phyloP scores from a whole-genome alignment of 2,329 filamentous ascomycete genomes.

The Didymellaceae sp. region DNA sequence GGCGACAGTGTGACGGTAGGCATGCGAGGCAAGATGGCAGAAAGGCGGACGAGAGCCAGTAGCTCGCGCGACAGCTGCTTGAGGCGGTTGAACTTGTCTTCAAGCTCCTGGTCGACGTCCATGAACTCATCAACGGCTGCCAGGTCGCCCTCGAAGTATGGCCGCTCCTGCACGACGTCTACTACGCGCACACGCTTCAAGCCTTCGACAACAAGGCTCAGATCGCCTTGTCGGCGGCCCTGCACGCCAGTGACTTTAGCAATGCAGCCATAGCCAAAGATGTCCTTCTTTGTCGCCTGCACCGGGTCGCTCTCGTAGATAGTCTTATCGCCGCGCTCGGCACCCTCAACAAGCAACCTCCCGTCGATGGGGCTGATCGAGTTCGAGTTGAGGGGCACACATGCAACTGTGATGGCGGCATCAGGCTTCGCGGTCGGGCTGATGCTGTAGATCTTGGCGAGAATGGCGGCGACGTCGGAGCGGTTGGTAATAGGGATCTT shows the following conservation, averaged over 20 bases:
- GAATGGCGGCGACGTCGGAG: constrained; percentile 84
- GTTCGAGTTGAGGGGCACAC: constrained; percentile 82
- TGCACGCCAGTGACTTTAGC: constrained; percentile 58
- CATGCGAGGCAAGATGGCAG: constrained; percentile 78
- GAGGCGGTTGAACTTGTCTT: constrained; percentile 76
- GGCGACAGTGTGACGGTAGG: constrained; percentile 75
- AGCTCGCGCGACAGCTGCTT: constrained; percentile 87
- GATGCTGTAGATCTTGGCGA: constrained; percentile 83
- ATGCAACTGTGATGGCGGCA: constrained; percentile 79
- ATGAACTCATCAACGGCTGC: constrained; percentile 71
- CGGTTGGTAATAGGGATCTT: constrained; percentile 84
- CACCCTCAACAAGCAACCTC: constrained; percentile 74
- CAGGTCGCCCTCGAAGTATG: constrained; percentile 86
- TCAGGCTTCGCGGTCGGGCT: constrained; percentile 69
- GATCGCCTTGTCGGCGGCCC: constrained; percentile 61
- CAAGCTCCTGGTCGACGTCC: constrained; percentile 59
- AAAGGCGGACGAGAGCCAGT: constrained; percentile 81
- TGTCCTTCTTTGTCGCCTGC: constrained; percentile 60
- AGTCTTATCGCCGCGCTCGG: constrained; percentile 51
- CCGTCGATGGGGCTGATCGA: constrained; percentile 73
- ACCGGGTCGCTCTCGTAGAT: constrained; percentile 59
- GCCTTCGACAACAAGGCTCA: constrained; percentile 87
- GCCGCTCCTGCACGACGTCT: constrained; percentile 75
- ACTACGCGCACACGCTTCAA: constrained; percentile 77
- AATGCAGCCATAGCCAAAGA: constrained; percentile 83